Evolutionary conservation across 345 rosid species (phyloP).

Genomic region (Moringa oleifera): DNA sequence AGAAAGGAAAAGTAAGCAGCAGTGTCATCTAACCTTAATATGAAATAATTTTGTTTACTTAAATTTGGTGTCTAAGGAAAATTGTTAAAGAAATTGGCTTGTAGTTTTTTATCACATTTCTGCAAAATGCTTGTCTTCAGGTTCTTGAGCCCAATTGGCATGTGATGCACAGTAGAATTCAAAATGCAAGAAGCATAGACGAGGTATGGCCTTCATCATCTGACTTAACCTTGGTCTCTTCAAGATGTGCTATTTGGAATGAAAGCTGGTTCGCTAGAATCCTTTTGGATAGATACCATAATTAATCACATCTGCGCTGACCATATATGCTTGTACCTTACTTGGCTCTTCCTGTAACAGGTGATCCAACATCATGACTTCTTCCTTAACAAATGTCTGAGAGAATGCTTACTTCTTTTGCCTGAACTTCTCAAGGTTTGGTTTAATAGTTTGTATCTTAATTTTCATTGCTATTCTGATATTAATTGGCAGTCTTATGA

Average conservation of each 20-base stretch:
- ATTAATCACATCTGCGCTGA: neutral
- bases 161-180: conserved; percentile 71
- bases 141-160: conserved; percentile 99
- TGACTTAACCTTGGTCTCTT: neutral
- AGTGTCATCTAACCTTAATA: neutral
- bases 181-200: conserved; percentile 76
- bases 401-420: conserved; percentile 94
- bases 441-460: conserved; percentile 1
- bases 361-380: conserved; percentile 82
- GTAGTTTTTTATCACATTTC: conserved; percentile 2
- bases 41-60: neutral
- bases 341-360: conserved; percentile 37
- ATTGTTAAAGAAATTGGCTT: neutral
- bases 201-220: conserved; percentile 42
- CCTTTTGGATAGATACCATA: neutral
- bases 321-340: conserved; percentile 4
- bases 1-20: neutral
- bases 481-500: too few relatives aligned
- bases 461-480: neutral
- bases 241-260: neutral
- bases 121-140: conserved; percentile 34
- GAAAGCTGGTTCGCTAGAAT: neutral
- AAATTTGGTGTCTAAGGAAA: neutral
- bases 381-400: conserved; percentile 88
- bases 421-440: conserved; percentile 88